Conservation (phyloP, 2,329 filamentous ascomycete species). For the Aureobasidium sp. region DNA sequence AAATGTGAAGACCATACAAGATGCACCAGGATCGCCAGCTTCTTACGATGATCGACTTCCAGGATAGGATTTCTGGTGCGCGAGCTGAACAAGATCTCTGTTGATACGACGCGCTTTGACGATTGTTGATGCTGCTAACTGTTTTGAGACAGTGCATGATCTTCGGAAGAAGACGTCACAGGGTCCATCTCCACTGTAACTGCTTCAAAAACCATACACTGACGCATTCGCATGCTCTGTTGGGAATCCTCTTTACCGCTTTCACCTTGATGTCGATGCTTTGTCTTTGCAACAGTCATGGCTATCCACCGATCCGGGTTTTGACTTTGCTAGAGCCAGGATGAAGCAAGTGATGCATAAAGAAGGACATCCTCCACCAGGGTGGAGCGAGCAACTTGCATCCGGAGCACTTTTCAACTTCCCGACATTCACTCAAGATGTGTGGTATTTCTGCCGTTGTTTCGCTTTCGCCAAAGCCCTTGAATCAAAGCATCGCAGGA, state of each 20-base stretch:
- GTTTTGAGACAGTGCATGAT: background rate
- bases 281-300: background rate
- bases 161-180: background rate
- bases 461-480: background rate
- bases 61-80: background rate
- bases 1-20: background rate
- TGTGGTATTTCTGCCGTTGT: background rate
- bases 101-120: background rate
- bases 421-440: background rate
- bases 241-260: background rate
- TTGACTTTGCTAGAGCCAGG: background rate
- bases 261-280: background rate
- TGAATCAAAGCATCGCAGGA: background rate
- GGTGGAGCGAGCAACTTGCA: background rate
- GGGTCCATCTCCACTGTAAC: slow-evolving; percentile 39
- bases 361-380: background rate
- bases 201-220: background rate
- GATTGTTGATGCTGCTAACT: background rate
- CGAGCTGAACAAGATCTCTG: background rate
- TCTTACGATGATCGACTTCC: background rate
- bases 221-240: background rate
- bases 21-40: background rate
- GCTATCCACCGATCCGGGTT: background rate
- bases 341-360: background rate
- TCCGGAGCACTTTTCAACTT: background rate